Evolutionary conservation across 768 basidiomycete genomes (phyloP).

Genomic region (Hysterangium stoloniferum): DNA sequence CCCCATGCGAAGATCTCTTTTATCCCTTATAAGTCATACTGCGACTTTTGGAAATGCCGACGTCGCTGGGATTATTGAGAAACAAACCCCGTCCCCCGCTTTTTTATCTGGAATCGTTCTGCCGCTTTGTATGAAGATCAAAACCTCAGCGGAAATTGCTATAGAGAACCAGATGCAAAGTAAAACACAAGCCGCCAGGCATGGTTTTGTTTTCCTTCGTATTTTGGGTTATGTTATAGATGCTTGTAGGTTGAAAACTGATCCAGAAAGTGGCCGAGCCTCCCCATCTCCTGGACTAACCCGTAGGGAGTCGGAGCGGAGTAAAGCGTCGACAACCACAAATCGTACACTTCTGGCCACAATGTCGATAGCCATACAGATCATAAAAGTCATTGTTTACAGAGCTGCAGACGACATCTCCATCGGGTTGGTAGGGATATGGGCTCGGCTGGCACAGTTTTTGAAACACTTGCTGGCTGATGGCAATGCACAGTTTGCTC

Average conservation of each 20-base stretch:
- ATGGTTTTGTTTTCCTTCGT: conserved; percentile 51
- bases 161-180: conserved; percentile 36
- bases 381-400: conserved; percentile 59
- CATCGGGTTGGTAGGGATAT: conserved; percentile 45
- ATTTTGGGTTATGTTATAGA: conserved; percentile 51
- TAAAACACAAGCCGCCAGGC: conserved; percentile 36
- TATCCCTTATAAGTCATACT: conserved; percentile 27
- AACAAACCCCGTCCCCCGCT: conserved; percentile 44
- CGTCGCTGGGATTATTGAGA: conserved; percentile 49
- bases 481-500: conserved; percentile 56
- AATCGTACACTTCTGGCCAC: conserved; percentile 22
- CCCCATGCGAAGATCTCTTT: conserved; percentile 34
- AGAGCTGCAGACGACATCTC: conserved; percentile 57
- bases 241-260: conserved; percentile 35
- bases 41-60: conserved; percentile 45
- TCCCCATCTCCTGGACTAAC: conserved; percentile 32
- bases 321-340: background rate
- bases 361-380: conserved; percentile 48
- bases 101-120: conserved; percentile 60
- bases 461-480: conserved; percentile 44
- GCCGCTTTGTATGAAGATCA: conserved; percentile 49
- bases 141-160: conserved; percentile 39
- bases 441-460: conserved; percentile 52
- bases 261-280: conserved; percentile 19
- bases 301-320: conserved; percentile 35